These are phyloP conservation scores for Amphichorda felina DNA, from an alignment of 2,329 filamentous ascomycete genomes.

Conservation along the genomic window DNA sequence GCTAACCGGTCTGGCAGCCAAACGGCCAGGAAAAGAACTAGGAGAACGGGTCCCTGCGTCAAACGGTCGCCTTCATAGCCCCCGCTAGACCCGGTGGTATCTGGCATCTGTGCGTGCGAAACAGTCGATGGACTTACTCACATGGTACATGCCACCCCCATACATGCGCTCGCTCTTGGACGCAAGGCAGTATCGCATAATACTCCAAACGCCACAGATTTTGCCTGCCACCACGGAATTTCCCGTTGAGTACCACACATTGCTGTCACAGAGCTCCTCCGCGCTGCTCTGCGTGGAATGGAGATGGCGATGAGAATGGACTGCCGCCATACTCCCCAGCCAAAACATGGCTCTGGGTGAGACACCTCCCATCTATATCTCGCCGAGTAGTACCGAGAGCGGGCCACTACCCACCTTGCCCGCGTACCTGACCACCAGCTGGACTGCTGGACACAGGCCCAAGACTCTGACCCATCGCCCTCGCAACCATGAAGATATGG, in stretches of 20 bases:
- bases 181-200: too few species aligned
- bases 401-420: neutral
- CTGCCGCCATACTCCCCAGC: neutral
- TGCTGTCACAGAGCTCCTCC: too few species aligned
- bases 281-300: slow-evolving; percentile 4
- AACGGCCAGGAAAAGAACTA: neutral
- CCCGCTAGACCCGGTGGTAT: neutral
- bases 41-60: neutral
- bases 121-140: too few species aligned
- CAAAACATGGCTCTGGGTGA: slow-evolving; percentile 8
- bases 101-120: too few species aligned
- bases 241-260: too few species aligned
- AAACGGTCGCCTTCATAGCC: neutral
- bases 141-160: neutral
- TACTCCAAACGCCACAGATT: too few species aligned
- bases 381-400: slow-evolving; percentile 10
- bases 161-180: neutral
- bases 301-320: slow-evolving; percentile 1
- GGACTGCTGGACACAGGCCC: neutral
- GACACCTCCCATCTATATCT: slow-evolving; percentile 12
- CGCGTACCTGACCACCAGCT: neutral
- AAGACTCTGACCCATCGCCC: slow-evolving; percentile 2
- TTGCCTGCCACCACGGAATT: too few species aligned
- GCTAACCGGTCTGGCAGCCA: too few species aligned
- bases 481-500: slow-evolving; percentile 4